A percentile compares a stretch with the other conserved stretches of the same genome.
phyloP scores from a whole-genome alignment of 73 alveolate species.

The Paramecium biaurelia region DNA sequence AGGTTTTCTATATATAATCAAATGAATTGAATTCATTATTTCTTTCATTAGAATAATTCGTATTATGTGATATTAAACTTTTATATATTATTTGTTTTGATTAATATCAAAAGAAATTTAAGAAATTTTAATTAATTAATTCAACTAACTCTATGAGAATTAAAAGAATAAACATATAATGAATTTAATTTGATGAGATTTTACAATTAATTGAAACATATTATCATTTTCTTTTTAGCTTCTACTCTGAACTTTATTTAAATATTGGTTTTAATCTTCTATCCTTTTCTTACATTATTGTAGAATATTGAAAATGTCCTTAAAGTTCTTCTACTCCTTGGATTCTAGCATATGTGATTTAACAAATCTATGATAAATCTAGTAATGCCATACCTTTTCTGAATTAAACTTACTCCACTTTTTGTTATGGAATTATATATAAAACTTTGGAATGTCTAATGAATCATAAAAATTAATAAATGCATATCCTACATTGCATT shows the following conservation, averaged over 20 bases:
- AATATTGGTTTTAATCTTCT: not conserved
- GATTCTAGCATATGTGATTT: constrained; percentile 85
- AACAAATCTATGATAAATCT: constrained; percentile 65
- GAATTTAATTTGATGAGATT: not conserved
- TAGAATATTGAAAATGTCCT: constrained; percentile 73
- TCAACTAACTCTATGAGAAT: not conserved
- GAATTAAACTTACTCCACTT: constrained; percentile 84
- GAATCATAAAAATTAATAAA: constrained; percentile 85
- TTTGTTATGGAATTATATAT: constrained; percentile 74
- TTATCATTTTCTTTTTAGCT: not conserved
- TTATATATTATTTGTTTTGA: too few species aligned
- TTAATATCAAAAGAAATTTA: too few species aligned
- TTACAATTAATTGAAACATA: not conserved
- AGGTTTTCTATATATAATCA: too few species aligned
- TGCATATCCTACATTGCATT: constrained; percentile 94
- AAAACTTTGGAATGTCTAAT: constrained; percentile 77
- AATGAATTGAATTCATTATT: too few species aligned
- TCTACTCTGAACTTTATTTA: not conserved
- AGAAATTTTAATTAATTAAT: too few species aligned
- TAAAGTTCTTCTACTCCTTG: constrained; percentile 80
- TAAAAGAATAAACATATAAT: not conserved
- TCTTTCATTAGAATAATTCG: not conserved
- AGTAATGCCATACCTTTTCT: constrained; percentile 50
- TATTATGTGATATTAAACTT: not conserved
- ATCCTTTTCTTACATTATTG: constrained; percentile 61